A percentile compares a stretch with the other conserved stretches of the same genome.
phyloP scores from a whole-genome alignment of 257 asterid genomes.

The Primulina huaijiensis region DNA sequence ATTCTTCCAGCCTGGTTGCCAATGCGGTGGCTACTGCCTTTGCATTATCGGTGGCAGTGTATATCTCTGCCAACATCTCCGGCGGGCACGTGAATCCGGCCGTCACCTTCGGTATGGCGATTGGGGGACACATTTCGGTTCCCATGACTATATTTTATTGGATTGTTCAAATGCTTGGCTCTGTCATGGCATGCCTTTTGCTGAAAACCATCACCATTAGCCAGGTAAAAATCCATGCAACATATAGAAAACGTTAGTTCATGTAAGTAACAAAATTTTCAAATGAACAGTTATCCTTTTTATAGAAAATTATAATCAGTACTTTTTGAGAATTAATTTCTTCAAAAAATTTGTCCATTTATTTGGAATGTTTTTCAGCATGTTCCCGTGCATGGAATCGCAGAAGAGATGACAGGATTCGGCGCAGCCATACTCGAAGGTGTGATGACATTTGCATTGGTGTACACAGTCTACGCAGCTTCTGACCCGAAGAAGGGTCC shows the following conservation, averaged over 20 bases:
- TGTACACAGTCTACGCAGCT: constrained; percentile 67
- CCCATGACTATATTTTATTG: constrained; percentile 64
- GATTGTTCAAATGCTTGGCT: constrained; percentile 64
- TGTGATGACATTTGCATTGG: constrained; percentile 66
- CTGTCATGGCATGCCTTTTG: constrained; percentile 65
- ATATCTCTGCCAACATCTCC: constrained; percentile 51
- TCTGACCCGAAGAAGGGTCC: constrained; percentile 53
- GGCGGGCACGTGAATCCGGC: constrained; percentile 96
- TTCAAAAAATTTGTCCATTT: no score
- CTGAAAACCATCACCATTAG: constrained; percentile 44
- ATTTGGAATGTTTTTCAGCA: constrained; percentile 31
- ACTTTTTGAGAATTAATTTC: no score
- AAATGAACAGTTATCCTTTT: no score
- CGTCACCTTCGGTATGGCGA: constrained; percentile 74
- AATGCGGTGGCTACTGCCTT: constrained; percentile 63
- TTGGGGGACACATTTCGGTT: constrained; percentile 66
- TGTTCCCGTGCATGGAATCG: constrained; percentile 49
- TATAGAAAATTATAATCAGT: no score
- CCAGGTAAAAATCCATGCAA: constrained; percentile 36
- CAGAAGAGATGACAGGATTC: constrained; percentile 77
- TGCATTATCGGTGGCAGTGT: constrained; percentile 57
- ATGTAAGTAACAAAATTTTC: not conserved
- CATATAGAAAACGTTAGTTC: not conserved
- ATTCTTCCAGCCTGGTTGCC: constrained; percentile 46
- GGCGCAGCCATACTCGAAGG: constrained; percentile 79